Percentiles rank a stretch among this genome's conserved stretches.
phyloP scores from a whole-genome alignment of 1,139 yeast genomes.

The Nadsonia starkeyi-henricii region DNA sequence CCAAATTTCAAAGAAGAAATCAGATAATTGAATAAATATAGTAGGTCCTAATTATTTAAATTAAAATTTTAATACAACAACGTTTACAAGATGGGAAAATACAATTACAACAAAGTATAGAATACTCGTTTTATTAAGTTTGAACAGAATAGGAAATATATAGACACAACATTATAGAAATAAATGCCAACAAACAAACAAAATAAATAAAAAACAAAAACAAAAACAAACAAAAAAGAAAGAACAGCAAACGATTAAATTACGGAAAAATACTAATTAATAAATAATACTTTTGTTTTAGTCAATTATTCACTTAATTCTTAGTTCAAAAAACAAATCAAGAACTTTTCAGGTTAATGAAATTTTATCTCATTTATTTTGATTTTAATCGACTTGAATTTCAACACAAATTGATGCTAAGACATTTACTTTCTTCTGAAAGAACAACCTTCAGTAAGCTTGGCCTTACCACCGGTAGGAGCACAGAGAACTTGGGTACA shows the following conservation, averaged over 20 bases:
- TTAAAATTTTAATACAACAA: no score
- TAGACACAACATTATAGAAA: not conserved
- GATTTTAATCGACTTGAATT: not conserved
- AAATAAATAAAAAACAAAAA: not conserved
- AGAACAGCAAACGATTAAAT: not conserved
- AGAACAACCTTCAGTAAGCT: conserved; percentile 97
- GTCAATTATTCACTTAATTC: not conserved
- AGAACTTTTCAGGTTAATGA: no score
- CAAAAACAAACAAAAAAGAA: not conserved
- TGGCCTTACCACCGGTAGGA: conserved; percentile 99
- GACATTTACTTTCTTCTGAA: conserved; percentile 88
- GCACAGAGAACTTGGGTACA: conserved; percentile 97
- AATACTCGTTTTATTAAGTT: not conserved
- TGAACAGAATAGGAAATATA: not conserved
- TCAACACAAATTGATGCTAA: conserved; percentile 4
- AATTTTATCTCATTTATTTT: no score
- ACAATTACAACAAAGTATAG: no score
- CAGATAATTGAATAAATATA: no score
- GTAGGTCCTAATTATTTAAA: no score
- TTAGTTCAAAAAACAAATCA: not conserved
- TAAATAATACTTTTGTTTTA: not conserved
- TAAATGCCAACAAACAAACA: not conserved
- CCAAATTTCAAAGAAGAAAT: no score
- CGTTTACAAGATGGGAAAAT: no score
- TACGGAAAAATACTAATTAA: not conserved